Conservation (phyloP, 495 filamentous ascomycete species). For the Trichodelitschia bisporula region DNA sequence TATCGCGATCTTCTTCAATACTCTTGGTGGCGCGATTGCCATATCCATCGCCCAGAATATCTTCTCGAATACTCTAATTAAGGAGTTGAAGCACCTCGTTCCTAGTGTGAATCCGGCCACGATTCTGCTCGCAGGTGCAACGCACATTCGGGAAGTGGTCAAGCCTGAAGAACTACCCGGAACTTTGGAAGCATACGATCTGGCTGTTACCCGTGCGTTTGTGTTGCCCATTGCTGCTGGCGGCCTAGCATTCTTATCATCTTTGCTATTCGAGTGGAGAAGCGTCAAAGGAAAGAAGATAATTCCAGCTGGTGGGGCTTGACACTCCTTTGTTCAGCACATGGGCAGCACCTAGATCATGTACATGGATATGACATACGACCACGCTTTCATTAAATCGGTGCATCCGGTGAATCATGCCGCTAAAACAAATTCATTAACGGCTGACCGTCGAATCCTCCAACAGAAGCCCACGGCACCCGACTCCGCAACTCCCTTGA, state of each 20-base stretch:
- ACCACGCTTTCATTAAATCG: no score
- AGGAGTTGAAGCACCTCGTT: slow-evolving; percentile 8
- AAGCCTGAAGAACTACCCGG: neutral
- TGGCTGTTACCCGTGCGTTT: neutral
- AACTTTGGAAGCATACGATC: neutral
- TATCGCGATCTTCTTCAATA: slow-evolving; percentile 16
- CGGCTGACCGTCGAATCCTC: no score
- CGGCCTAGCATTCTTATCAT: neutral
- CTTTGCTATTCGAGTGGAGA: neutral
- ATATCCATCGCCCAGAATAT: slow-evolving; percentile 16
- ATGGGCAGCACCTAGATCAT: no score
- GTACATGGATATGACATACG: no score
- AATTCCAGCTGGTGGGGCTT: no score
- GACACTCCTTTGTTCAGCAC: no score
- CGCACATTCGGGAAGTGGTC: slow-evolving; percentile 1
- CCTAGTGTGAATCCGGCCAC: slow-evolving; percentile 9
- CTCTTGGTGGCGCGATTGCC: slow-evolving; percentile 14
- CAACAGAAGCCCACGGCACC: no score
- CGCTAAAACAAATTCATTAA: no score
- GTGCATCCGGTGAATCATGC: no score
- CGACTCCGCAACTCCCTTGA: no score
- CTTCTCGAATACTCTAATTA: slow-evolving; percentile 12
- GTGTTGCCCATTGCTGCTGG: neutral
- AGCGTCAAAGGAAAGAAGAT: slow-evolving; percentile 1
- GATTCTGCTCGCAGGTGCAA: slow-evolving; percentile 14